These are phyloP conservation scores for Xylaria sp. DNA, from an alignment of 2,329 filamentous ascomycete genomes.

Conservation along the genomic window DNA sequence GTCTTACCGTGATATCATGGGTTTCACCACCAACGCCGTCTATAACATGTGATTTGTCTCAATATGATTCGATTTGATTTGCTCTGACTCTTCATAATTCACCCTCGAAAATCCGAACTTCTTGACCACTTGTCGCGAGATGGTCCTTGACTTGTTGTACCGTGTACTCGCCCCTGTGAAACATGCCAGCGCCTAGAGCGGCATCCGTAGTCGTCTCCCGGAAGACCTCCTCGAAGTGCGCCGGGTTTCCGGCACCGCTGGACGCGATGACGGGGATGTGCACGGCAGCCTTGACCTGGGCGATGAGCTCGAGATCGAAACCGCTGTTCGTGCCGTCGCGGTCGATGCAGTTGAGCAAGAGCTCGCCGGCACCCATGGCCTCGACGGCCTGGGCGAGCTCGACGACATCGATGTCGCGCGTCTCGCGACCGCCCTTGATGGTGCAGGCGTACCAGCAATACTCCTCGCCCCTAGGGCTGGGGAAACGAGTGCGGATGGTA, in stretches of 20 bases:
- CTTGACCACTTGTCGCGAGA: slow-evolving; percentile 62
- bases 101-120: slow-evolving; percentile 74
- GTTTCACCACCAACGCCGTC: slow-evolving; percentile 21
- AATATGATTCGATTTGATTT: not conserved
- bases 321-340: slow-evolving; percentile 91
- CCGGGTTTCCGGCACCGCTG: slow-evolving; percentile 82
- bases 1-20: not conserved
- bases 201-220: slow-evolving; percentile 80
- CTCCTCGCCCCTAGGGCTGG: slow-evolving; percentile 69
- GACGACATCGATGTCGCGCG: slow-evolving; percentile 86
- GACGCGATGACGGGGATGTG: slow-evolving; percentile 93
- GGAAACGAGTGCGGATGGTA: slow-evolving; percentile 63
- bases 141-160: slow-evolving; percentile 90
- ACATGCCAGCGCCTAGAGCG: slow-evolving; percentile 93
- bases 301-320: slow-evolving; percentile 88
- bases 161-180: slow-evolving; percentile 91
- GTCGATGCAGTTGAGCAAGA: slow-evolving; percentile 96
- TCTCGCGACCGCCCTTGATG: slow-evolving; percentile 90
- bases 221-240: slow-evolving; percentile 89
- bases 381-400: slow-evolving; percentile 86
- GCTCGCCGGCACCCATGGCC: slow-evolving; percentile 91
- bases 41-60: slow-evolving; percentile 11
- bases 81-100: slow-evolving; percentile 32
- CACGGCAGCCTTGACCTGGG: slow-evolving; percentile 79
- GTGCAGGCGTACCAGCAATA: slow-evolving; percentile 98